Conservation (phyloP, 345 rosid genomes). For the Eucalyptus regnans region DNA sequence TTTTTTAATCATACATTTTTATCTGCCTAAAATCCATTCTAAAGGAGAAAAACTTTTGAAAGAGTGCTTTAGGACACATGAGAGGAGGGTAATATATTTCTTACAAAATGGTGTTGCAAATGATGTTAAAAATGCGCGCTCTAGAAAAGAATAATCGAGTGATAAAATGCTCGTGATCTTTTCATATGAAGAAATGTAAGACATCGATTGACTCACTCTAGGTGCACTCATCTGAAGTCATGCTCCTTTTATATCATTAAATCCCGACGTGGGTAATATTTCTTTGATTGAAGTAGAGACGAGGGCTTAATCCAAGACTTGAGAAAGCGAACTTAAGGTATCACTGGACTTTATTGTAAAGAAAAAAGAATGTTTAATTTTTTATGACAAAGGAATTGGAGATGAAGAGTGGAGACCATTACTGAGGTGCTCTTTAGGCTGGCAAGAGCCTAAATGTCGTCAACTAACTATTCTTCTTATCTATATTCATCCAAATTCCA, state of each 20-base stretch:
- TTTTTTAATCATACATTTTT: not conserved
- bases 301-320: accelerated
- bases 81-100: not conserved
- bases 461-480: not conserved
- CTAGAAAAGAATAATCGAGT: not conserved
- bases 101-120: not conserved
- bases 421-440: not conserved
- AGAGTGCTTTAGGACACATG: not conserved
- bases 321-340: not conserved
- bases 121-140: not conserved
- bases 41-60: not conserved
- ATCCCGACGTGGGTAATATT: not conserved
- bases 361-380: no score
- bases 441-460: not conserved
- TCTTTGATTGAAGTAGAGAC: not conserved
- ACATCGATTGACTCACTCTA: not conserved
- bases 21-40: not conserved
- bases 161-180: not conserved
- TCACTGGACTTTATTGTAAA: not conserved
- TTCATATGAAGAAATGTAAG: not conserved
- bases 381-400: no score
- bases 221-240: not conserved
- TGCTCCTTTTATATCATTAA: not conserved
- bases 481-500: not conserved
- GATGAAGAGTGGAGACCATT: not conserved